These are phyloP conservation scores for Pseudopediastrum boryanum DNA, from an alignment of 139 green algal genomes.

Conservation along the genomic window DNA sequence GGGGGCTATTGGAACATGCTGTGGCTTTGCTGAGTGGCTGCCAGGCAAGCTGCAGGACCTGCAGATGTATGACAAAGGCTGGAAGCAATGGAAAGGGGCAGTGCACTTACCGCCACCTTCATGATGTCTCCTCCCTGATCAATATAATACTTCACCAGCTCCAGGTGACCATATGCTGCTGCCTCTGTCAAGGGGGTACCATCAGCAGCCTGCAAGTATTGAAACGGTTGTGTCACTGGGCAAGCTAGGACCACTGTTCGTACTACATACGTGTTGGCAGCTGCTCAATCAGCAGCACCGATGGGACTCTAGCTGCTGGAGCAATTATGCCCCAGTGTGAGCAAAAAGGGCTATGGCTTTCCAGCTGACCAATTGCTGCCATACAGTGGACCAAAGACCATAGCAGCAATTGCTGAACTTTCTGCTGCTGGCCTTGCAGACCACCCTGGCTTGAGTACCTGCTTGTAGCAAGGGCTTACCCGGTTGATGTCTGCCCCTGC, in stretches of 20 bases:
- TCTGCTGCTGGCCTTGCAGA: no score
- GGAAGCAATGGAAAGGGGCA: no score
- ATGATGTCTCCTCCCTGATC: no score
- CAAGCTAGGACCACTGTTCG: no score
- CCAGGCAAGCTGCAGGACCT: no score
- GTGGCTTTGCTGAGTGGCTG: no score
- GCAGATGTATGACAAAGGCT: no score
- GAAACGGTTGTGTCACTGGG: neutral
- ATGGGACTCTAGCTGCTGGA: neutral
- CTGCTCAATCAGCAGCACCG: neutral
- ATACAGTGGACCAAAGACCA: neutral
- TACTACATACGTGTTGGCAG: neutral
- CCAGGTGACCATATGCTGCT: slow-evolving; percentile 17
- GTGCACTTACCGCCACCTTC: no score
- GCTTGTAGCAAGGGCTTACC: no score
- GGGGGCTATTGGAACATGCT: no score
- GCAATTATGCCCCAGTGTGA: neutral
- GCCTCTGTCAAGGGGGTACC: slow-evolving; percentile 24
- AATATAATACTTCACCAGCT: slow-evolving; percentile 3
- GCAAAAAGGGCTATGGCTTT: neutral
- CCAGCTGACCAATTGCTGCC: neutral
- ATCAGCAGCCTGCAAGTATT: slow-evolving; percentile 7
- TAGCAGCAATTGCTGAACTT: no score
- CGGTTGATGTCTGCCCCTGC: slow-evolving; percentile 31
- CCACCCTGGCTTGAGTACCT: no score